Percentiles rank a stretch among this genome's conserved stretches.
Conservation (phyloP, 129 eudicot species). For the Erigeron canadensis region DNA sequence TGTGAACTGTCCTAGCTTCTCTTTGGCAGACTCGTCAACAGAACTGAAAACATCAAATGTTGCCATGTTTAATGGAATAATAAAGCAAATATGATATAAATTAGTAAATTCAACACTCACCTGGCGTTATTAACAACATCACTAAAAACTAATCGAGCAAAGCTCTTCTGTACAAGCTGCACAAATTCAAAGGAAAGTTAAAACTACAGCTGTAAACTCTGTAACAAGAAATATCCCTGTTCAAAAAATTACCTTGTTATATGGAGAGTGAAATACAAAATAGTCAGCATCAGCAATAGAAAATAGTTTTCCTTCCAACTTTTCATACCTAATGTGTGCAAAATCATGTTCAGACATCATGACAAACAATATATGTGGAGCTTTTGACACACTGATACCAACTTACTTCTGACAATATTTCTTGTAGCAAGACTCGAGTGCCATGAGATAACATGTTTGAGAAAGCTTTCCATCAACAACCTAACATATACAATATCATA, state of each 20-base stretch:
- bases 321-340: constrained; percentile 58
- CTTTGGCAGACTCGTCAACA: constrained; percentile 77
- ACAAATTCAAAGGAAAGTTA: constrained; percentile 33
- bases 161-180: constrained; percentile 99
- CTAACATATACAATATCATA: constrained; percentile 32
- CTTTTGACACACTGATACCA: neutral
- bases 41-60: constrained; percentile 42
- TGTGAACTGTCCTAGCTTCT: constrained; percentile 73
- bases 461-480: constrained; percentile 98
- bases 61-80: neutral
- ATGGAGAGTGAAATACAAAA: constrained; percentile 93
- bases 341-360: neutral
- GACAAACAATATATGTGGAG: neutral
- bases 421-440: constrained; percentile 90
- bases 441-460: constrained; percentile 97
- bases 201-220: constrained; percentile 3
- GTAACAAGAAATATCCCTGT: constrained; percentile 2
- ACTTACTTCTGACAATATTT: constrained; percentile 72
- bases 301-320: constrained; percentile 73
- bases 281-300: constrained; percentile 74
- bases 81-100: neutral
- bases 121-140: constrained; percentile 79
- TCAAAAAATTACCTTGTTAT: constrained; percentile 68
- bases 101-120: constrained; percentile 31
- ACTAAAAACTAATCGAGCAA: constrained; percentile 69